These are phyloP conservation scores for Auriscalpium microsporum DNA, from an alignment of 768 basidiomycete species.

Conservation along the genomic window DNA sequence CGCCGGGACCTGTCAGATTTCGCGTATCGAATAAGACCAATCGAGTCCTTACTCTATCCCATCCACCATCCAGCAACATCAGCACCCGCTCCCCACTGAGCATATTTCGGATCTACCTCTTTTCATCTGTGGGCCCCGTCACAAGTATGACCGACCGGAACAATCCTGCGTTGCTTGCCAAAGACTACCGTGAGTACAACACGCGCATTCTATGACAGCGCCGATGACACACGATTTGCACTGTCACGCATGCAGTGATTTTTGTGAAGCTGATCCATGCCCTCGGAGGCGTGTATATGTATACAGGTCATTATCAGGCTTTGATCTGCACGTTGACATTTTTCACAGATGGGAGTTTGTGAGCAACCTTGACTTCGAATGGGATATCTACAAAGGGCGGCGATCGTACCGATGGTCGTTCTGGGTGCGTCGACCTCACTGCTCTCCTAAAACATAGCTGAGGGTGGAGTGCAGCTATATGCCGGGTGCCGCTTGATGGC, in stretches of 20 bases:
- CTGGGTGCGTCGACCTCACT: background rate
- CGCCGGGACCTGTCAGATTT: too few relatives aligned
- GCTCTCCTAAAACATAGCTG: background rate
- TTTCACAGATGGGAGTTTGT: slow-evolving; percentile 5
- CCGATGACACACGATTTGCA: too few relatives aligned
- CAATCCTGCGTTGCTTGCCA: too few relatives aligned
- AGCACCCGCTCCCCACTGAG: too few relatives aligned
- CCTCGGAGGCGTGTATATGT: slow-evolving; percentile 8
- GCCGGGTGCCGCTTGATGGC: slow-evolving; percentile 8
- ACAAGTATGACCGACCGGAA: too few relatives aligned
- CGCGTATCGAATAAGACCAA: too few relatives aligned
- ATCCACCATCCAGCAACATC: too few relatives aligned
- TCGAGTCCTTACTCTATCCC: too few relatives aligned
- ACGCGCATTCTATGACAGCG: too few relatives aligned
- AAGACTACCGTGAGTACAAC: too few relatives aligned
- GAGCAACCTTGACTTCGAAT: slow-evolving; percentile 2
- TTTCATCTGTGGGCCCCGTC: too few relatives aligned
- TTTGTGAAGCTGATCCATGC: background rate
- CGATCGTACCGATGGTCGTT: slow-evolving; percentile 3
- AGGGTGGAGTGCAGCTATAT: slow-evolving; percentile 1
- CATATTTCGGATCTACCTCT: too few relatives aligned
- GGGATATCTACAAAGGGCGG: background rate
- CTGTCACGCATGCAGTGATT: background rate
- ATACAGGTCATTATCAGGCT: background rate
- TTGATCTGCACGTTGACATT: background rate